Evolutionary conservation across 1,284 basidiomycete species (phyloP).

Genomic region (Pisolithus thermaeus): DNA sequence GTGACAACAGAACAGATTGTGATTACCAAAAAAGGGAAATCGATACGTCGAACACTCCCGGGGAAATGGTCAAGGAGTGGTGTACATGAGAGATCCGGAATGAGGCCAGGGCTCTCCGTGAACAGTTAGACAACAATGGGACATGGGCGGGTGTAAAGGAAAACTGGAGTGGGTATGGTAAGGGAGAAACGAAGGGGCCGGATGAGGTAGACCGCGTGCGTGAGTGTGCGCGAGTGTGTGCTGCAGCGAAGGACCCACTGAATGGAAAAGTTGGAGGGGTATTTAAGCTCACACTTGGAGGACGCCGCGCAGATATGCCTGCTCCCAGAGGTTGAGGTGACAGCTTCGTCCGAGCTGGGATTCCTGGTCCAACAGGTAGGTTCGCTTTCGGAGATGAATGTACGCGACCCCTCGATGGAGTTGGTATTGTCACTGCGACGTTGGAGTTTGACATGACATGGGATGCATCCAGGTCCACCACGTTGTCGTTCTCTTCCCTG

Average conservation of each 20-base stretch:
- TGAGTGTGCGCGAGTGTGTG: slow-evolving; percentile 32
- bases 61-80: too few relatives aligned
- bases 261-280: slow-evolving; percentile 40
- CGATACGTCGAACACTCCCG: too few relatives aligned
- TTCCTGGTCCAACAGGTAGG: slow-evolving; percentile 13
- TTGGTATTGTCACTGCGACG: slow-evolving; percentile 12
- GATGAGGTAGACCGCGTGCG: slow-evolving; percentile 51
- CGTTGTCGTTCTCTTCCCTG: slow-evolving; percentile 19
- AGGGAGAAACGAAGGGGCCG: slow-evolving; percentile 41
- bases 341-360: slow-evolving; percentile 18
- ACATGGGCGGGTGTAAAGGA: slow-evolving; percentile 16
- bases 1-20: too few relatives aligned
- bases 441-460: slow-evolving; percentile 4
- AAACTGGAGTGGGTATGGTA: slow-evolving; percentile 11
- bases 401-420: slow-evolving; percentile 30
- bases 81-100: too few relatives aligned
- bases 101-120: too few relatives aligned
- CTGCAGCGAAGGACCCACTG: slow-evolving; percentile 42
- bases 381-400: slow-evolving; percentile 32
- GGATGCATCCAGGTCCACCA: background rate
- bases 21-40: too few relatives aligned
- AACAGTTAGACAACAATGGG: too few relatives aligned
- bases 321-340: slow-evolving; percentile 33
- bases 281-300: slow-evolving; percentile 24
- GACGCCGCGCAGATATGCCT: slow-evolving; percentile 33